Percentiles rank a stretch among this genome's conserved stretches.
phyloP scores from a whole-genome alignment of 192 early-diverging fungal genomes.

The Obelidium mucronatum region DNA sequence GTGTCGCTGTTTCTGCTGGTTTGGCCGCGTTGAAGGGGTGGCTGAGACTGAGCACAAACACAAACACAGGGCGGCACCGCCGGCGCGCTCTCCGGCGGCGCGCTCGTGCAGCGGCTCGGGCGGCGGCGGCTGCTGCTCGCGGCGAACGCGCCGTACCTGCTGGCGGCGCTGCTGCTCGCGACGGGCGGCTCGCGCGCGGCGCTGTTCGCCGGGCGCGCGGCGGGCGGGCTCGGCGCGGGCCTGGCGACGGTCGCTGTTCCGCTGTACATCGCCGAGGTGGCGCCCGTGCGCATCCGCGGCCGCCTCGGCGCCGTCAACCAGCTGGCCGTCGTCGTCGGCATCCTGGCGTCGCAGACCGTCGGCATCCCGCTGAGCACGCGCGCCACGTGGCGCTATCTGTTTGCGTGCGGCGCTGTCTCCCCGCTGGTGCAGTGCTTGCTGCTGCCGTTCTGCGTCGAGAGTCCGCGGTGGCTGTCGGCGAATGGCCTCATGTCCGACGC shows the following conservation, averaged over 20 bases:
- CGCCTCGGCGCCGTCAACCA: constrained; percentile 86
- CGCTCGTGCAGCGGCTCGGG: constrained; percentile 72
- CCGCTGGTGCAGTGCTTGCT: constrained; percentile 70
- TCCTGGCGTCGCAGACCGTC: constrained; percentile 72
- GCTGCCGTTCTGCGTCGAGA: constrained; percentile 81
- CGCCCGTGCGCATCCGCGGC: constrained; percentile 73
- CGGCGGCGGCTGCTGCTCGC: constrained; percentile 70
- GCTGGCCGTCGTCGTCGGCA: constrained; percentile 81
- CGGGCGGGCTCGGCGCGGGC: constrained; percentile 82
- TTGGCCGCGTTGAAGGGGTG: constrained; percentile 44
- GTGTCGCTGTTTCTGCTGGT: constrained; percentile 52
- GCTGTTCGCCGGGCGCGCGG: constrained; percentile 68
- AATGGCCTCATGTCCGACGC: constrained; percentile 65
- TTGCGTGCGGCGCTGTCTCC: constrained; percentile 54
- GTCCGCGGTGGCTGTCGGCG: constrained; percentile 72
- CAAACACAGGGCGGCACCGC: constrained; percentile 69
- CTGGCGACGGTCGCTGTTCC: constrained; percentile 79
- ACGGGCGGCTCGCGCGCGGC: constrained; percentile 55
- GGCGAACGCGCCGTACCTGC: constrained; percentile 70
- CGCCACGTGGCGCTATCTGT: constrained; percentile 75
- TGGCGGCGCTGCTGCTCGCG: constrained; percentile 70
- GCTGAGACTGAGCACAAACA: neutral
- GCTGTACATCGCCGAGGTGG: constrained; percentile 80
- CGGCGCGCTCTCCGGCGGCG: constrained; percentile 80
- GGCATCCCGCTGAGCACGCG: constrained; percentile 54